Evolutionary conservation across 805 yeast genomes (phyloP), one percentile per base, ranked within the genome.

Genomic region (Lipomyces sp.): DNA sequence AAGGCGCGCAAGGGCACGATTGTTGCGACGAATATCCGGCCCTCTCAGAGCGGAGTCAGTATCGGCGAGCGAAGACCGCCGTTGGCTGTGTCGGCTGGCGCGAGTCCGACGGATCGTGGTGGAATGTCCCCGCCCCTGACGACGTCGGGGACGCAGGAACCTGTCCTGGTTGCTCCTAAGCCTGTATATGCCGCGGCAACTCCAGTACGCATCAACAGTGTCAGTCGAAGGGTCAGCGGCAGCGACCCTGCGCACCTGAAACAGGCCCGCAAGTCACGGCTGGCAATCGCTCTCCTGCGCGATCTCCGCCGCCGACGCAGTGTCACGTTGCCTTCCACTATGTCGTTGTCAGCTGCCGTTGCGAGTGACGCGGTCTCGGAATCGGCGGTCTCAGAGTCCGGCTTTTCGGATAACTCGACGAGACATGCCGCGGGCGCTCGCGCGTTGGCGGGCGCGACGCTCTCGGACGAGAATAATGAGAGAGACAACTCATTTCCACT

Each of bases 261-360:
- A 22, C 48, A 28, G 31, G 4, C 28, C 4, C 39, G 41, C 4
- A 37, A 38, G 24, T 51, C 49, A 13, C 39, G 40, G 24, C 43
- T 53, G 8, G 58, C 58, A 21, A 51, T 53, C 26, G 42, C 55
- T 7, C 21, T 53, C 16, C 49, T 53, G 11, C 55, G 58, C 3
- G 58, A 53, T 31, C 35, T 53, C 13, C 55, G 58, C 10, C 38
- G 39, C 4, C 51, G 51, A 4, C 46, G 51, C 5, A 49, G 39
- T 24, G 13, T 46, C 13, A 43, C 55, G 18, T 23, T 43, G 14
- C 55, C 49, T 10, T 19, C 43, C 16, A 41, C 38, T 11, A 28
- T n/a, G n/a, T n/a, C 34, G 16, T 3, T 21, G 14, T 44, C 49
- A 18, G 48, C 34, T 8, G 40, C 37, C 18, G 48, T 41, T 14